Evolutionary conservation across 1,284 basidiomycete genomes (phyloP).

Genomic region (Mycocalia duriaeana): DNA sequence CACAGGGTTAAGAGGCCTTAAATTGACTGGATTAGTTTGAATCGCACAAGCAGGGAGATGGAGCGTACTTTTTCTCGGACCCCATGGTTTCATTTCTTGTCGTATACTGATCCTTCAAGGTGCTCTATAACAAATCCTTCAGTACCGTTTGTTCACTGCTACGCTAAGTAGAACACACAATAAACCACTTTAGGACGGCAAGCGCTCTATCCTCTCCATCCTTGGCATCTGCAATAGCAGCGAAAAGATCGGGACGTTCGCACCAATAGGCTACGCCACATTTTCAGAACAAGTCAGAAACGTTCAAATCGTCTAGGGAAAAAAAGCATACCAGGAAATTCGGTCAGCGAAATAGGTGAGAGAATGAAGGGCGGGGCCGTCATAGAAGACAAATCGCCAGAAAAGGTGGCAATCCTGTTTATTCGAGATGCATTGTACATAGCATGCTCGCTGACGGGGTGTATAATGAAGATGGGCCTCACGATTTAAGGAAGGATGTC

Average conservation of each 20-base stretch:
- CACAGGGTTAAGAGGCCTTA: constrained; percentile 89
- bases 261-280: constrained; percentile 94
- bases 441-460: no score
- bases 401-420: constrained; percentile 72
- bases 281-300: no score
- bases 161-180: constrained; percentile 45
- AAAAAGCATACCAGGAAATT: constrained; percentile 71
- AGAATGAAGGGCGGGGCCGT: constrained; percentile 95
- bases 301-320: no score
- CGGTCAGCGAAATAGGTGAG: constrained; percentile 79
- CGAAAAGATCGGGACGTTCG: constrained; percentile 81
- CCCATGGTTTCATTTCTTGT: constrained; percentile 90
- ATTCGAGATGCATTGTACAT: no score
- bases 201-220: constrained; percentile 70
- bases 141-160: not conserved
- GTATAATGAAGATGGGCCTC: constrained; percentile 26
- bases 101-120: constrained; percentile 93
- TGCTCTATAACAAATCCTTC: constrained; percentile 45
- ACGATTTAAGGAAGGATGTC: constrained; percentile 82
- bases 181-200: constrained; percentile 86
- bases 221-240: constrained; percentile 74
- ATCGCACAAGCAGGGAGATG: constrained; percentile 6
- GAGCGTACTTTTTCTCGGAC: constrained; percentile 87
- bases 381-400: constrained; percentile 89
- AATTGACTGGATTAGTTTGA: constrained; percentile 9